phyloP scores from a whole-genome alignment of 2,329 filamentous ascomycete species.

The Xylaria sp. region DNA sequence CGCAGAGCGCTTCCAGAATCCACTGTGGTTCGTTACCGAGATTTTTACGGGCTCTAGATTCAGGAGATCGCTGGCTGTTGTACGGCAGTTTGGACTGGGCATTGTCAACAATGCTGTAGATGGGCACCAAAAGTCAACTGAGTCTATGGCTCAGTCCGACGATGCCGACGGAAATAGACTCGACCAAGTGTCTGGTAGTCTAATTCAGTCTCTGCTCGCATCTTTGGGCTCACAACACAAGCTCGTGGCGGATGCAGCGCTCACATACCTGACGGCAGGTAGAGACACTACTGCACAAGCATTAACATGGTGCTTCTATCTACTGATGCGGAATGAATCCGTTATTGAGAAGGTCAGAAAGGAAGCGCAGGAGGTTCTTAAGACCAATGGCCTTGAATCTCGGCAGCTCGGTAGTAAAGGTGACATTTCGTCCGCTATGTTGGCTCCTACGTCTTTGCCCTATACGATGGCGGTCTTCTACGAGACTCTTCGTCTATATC shows the following conservation, averaged over 20 bases:
- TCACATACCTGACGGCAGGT: slow-evolving; percentile 73
- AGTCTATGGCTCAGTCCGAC: neutral
- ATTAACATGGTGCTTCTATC: slow-evolving; percentile 71
- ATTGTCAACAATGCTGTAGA: slow-evolving; percentile 65
- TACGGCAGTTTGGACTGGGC: slow-evolving; percentile 65
- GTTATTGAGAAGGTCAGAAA: slow-evolving; percentile 55
- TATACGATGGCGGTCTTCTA: slow-evolving; percentile 71
- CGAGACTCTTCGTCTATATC: slow-evolving; percentile 69
- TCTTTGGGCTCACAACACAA: slow-evolving; percentile 61
- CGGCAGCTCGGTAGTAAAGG: slow-evolving; percentile 17
- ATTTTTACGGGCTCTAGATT: slow-evolving; percentile 60
- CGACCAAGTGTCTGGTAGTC: slow-evolving; percentile 51
- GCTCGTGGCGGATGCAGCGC: slow-evolving; percentile 70
- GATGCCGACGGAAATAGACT: slow-evolving; percentile 26
- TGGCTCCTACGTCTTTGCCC: slow-evolving; percentile 59
- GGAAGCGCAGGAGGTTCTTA: slow-evolving; percentile 52
- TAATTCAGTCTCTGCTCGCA: slow-evolving; percentile 70
- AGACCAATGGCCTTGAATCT: slow-evolving; percentile 15
- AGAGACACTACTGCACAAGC: slow-evolving; percentile 73
- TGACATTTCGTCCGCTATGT: slow-evolving; percentile 48
- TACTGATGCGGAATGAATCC: slow-evolving; percentile 63
- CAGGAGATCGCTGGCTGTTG: slow-evolving; percentile 58
- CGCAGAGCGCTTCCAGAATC: slow-evolving; percentile 72
- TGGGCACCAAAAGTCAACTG: slow-evolving; percentile 20
- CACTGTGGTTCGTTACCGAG: slow-evolving; percentile 70